Evolutionary conservation across 2,329 filamentous ascomycete species (phyloP).

Genomic region (Diaporthe citrichinensis): DNA sequence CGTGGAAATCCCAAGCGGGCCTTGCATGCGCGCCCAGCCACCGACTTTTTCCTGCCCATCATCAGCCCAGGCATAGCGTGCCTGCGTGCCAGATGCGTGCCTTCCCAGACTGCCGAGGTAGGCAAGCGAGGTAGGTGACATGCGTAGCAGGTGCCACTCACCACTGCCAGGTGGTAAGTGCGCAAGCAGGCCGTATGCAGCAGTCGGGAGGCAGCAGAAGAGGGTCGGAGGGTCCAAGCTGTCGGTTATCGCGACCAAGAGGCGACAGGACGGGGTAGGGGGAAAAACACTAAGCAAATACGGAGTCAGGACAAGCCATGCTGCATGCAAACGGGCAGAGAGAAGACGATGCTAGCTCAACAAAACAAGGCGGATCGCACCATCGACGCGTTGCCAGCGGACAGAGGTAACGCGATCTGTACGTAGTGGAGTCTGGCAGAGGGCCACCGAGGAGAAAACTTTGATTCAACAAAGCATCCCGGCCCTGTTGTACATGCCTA

Average conservation of each 20-base stretch:
- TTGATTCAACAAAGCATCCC: slow-evolving; percentile 32
- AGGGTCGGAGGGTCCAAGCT: slow-evolving; percentile 20
- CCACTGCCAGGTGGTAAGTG: slow-evolving; percentile 17
- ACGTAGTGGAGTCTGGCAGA: slow-evolving; percentile 13
- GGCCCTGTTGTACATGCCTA: background rate
- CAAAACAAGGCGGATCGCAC: slow-evolving; percentile 20
- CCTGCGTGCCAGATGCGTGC: background rate
- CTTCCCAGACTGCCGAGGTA: background rate
- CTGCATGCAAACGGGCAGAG: slow-evolving; percentile 8
- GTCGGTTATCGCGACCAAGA: slow-evolving; percentile 37
- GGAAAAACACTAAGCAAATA: background rate
- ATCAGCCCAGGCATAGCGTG: slow-evolving; percentile 21
- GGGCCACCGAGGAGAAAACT: slow-evolving; percentile 11
- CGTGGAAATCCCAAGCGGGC: slow-evolving; percentile 37
- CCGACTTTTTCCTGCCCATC: slow-evolving; percentile 36
- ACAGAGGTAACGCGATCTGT: slow-evolving; percentile 34
- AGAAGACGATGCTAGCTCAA: slow-evolving; percentile 4
- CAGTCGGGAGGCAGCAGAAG: slow-evolving; percentile 25
- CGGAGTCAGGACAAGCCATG: slow-evolving; percentile 5
- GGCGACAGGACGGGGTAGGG: background rate
- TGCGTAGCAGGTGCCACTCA: slow-evolving; percentile 7
- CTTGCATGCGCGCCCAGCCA: slow-evolving; percentile 42
- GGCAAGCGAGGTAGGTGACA: background rate
- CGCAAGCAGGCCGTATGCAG: slow-evolving; percentile 1
- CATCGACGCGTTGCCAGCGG: slow-evolving; percentile 31